Base-by-base conservation (phyloP, 108 stramenopile genomes). In the Mediolabrus comicus region DNA sequence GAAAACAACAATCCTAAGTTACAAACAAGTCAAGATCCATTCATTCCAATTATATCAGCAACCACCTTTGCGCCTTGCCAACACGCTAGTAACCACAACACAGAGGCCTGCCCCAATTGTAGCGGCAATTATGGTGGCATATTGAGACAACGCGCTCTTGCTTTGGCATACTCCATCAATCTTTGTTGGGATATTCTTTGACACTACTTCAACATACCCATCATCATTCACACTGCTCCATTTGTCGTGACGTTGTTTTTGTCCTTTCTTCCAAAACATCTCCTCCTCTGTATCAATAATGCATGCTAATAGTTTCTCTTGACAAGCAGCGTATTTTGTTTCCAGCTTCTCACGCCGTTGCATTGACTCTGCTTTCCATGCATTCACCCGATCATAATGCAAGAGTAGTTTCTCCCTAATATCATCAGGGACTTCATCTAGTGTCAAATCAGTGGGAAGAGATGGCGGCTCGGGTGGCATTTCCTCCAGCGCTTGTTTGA, bases 201-300 rank as follows among this genome's bases (percentile, higher is more conserved):
- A 60, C 10, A 39, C 33, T 43, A 71, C 61, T 6, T 71, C 41
- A 27, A 71, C 36, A 29, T 71, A 71, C 4, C 70, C 70, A 71
- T 71, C 70, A 39, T 71, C 60, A 41, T 61, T 69, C 31, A 22
- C 26, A 8, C 60, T 33, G 10, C 60, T 60, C 25, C 36, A 28
- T 59, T 53, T 39, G 16, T n/a, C 39, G 14, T 34, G 25, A 12
- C 9, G 27, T 0, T 53, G 22, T 62, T 59, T 17, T 36, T 13
- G 11, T 29, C 62, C 38, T 62, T 36, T 53, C 7, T 49, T 31
- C 70, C 70, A 71, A 39, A 71, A 71, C 36, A 53, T 28, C 22
- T 38, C 59, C 55, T 71, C 70, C 43, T 71, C 70, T 30, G 60
- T 53, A 24, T 61, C 70, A 55, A 71, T 62, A 54, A 71, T 62